Conservation (phyloP, 805 yeast genomes). For the Clavispora vitiphila region DNA sequence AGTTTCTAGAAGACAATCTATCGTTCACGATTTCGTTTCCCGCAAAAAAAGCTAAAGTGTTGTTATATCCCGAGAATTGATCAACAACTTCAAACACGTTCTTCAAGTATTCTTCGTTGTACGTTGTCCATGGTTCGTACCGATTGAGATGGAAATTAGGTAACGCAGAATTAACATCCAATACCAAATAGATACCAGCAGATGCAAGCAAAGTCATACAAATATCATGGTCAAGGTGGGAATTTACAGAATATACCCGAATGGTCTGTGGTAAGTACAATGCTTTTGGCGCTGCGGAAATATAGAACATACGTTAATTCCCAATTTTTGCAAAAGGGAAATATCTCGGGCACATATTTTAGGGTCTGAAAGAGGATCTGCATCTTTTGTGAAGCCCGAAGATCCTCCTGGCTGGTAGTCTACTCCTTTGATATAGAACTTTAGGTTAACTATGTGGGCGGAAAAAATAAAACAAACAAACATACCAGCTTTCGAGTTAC, state of each 20-base stretch:
- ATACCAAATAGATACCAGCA: conserved; percentile 86
- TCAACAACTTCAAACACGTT: conserved; percentile 78
- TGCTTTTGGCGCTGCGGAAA: background rate
- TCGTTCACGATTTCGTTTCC: conserved; percentile 92
- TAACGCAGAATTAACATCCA: conserved; percentile 89
- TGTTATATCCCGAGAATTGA: conserved; percentile 78
- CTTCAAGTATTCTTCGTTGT: conserved; percentile 61
- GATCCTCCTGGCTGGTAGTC: conserved; percentile 98
- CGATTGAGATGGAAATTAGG: conserved; percentile 76
- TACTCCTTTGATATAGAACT: conserved; percentile 80
- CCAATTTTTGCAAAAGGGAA: conserved; percentile 71
- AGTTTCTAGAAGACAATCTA: conserved; percentile 54
- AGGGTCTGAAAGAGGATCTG: conserved; percentile 76
- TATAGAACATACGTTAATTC: conserved; percentile 51
- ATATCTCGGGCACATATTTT: conserved; percentile 77
- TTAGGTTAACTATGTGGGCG: conserved; percentile 10
- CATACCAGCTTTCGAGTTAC: conserved; percentile 67
- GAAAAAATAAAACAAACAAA: conserved; percentile 1
- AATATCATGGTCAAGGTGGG: conserved; percentile 73
- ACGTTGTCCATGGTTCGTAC: conserved; percentile 91
- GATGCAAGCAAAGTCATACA: conserved; percentile 90
- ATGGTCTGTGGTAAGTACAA: conserved; percentile 43
- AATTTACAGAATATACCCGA: conserved; percentile 82
- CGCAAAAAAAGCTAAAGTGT: conserved; percentile 86
- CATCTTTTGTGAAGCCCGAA: conserved; percentile 51